Base-by-base conservation (phyloP, 1,139 yeast genomes). In the Suhomyces ambrosiae region DNA sequence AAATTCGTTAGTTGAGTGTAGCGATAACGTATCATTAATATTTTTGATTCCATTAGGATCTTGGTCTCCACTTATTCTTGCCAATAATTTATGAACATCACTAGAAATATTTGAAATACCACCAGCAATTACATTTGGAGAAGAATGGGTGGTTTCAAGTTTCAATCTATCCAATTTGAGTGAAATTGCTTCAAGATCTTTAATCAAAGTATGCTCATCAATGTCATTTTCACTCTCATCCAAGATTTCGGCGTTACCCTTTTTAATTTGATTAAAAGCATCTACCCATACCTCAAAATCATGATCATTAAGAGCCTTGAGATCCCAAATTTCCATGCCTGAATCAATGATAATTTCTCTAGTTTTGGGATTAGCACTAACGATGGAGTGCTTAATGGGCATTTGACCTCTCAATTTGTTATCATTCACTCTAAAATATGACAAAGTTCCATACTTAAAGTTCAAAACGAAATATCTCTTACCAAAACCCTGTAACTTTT, bases 241-340 rank as follows among this genome's bases (percentile, higher is more conserved):
- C 7, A 9, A 12, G 7, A 13, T 13, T 5, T 18, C 38, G 9
- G 24, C 39, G 6, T 46, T 49, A 4, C 50, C 44, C 33, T 51
- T 56, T 42, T 71, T 71, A 33, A 79, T 63, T 27, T 63, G 63
- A 49, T 82, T 80, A 47, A 89, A 75, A 0, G 96, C 95, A 33
- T 80, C 74, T 7, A 86, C 79, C 98, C 98, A 92, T 7, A 79
- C 72, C 30, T 78, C 74, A 71, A 89, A 92, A 48, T 86, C 92
- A 4, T 71, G 68, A 11, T 61, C 61, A 39, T 74, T 79, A 30
- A 74, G 64, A 0, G 97, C 87, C 51, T 85, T 86, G 46, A 92
- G 68, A 33, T 80, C 81, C 98, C 98, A 92, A 11, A 87, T 81
- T 58, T 92, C 98, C 82, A 92, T 83, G 2, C 98, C 98, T 0